Percentiles rank a stretch among this genome's conserved stretches.
phyloP scores from a whole-genome alignment of 2,329 filamentous ascomycete genomes.

The Nothophaeocryptopus gaeumannii region DNA sequence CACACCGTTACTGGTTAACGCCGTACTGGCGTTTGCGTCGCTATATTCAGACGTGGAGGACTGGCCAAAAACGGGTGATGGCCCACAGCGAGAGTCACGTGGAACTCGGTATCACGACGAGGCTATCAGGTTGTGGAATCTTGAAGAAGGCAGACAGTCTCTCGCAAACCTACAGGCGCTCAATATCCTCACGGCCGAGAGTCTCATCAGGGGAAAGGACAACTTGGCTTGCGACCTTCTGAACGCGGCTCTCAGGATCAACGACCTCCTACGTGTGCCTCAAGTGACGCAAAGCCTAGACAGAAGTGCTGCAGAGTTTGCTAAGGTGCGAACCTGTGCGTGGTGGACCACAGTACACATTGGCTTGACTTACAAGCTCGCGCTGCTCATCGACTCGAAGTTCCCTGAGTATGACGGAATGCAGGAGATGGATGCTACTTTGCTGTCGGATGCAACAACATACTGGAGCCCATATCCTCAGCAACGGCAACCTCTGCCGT shows the following conservation, averaged over 20 bases:
- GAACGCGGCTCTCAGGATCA: neutral
- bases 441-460: conserved; percentile 2
- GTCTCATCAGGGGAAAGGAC: conserved; percentile 4
- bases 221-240: neutral
- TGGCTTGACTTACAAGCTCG: conserved; percentile 8
- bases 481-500: neutral
- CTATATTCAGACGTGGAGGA: neutral
- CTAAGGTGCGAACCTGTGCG: neutral
- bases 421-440: neutral
- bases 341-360: conserved; percentile 10
- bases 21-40: conserved; percentile 5
- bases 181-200: conserved; percentile 1
- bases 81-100: neutral
- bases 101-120: conserved; percentile 3
- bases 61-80: neutral
- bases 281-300: neutral
- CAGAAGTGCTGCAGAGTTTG: neutral
- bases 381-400: conserved; percentile 2
- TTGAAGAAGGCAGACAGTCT: neutral
- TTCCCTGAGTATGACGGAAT: neutral
- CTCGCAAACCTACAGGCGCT: conserved; percentile 7
- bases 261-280: neutral
- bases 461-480: conserved; percentile 4
- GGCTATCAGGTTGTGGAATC: conserved; percentile 1
- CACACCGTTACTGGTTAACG: conserved; percentile 6